Evolutionary conservation across 257 asterid species (phyloP), one percentile per base, ranked within the genome.

Genomic region (Schizonepeta tenuifolia): DNA sequence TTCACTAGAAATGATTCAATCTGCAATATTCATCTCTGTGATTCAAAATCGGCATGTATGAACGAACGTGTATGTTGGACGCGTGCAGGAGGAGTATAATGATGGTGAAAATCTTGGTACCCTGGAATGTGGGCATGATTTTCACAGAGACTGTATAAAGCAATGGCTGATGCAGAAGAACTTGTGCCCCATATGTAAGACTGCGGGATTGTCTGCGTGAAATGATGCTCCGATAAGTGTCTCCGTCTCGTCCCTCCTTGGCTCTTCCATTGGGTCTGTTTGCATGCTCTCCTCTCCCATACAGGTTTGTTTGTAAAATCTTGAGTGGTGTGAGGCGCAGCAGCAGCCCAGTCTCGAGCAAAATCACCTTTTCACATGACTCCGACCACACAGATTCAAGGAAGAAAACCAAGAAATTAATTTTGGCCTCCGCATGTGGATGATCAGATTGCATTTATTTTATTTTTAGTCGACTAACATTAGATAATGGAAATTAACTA

Each of bases 101-200:
- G 69, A 59, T 9, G 89, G 86, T 3, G 90, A 85, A 47, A 83
- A 79, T 63, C 70, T 87, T 13, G 93, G 93, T 46, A 76, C 69
- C 7, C 74, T 87, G 50, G 90, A 88, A 36, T 88, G 93, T 26
- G 87, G 89, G 22, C 93, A 88, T 50, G 80, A 77, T 53, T 88
- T 83, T 60, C 93, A 88, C 46, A 51, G 43, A 4, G 86, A 75
- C 24, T 88, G 93, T 68, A 77, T 88, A 53, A 85, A 80, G 36
- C 89, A 88, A 69, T 88, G 93, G 93, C 88, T 88, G 35, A 67
- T 67, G 78, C 90, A 80, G 7, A 88, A 88, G 76, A 88, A 88
- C 69, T 5, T 84, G 56, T 88, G 93, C 81, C 89, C 93, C 9
- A 82, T 88, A 54, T 88, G 93, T 67, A 88, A 88, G 80, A 83